Evolutionary conservation across 257 asterid genomes (phyloP), one percentile per base, ranked within the genome.

Genomic region (Solanum ossicruentum): DNA sequence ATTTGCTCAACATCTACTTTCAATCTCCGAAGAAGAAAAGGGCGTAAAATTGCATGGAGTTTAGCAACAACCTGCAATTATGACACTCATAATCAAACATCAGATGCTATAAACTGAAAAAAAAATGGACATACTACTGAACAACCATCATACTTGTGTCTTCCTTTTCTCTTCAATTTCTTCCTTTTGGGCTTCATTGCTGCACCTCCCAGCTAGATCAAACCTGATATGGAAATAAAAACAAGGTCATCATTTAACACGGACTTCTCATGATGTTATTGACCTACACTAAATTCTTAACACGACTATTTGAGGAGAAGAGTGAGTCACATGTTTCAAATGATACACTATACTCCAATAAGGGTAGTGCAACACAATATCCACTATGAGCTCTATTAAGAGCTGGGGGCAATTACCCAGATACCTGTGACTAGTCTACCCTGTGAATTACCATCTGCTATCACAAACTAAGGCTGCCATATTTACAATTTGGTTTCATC

Each of bases 1-100:
- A 91, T 84, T 83, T 86, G 93, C 86, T 97, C 99, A 58, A 97
- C 99, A 81, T 97, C 99, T 65, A 91, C 87, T 90, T 97, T 97
- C 95, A 97, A 83, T 91, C 99, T 93, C 73, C 99, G 97, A 11
- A 97, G 91, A 56, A 97, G 94, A 92, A 97, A 97, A 84, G 99
- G 99, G 39, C 99, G 98, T 88, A 95, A 85, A 86, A 97, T 97
- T 45, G 93, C 93, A 89, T 97, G 99, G 73, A 95, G 98, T 86
- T 97, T 95, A 86, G 95, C 93, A 87, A 97, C 97, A 89, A 97
- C 98, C 99, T 97, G 90, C 89, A 52, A 54, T 52, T 78, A 78
- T 54, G 47, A 16, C 26, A 51, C 17, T 28, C 26, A 17, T 78
- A 52, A 78, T 52, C 65, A 91, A 70, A 88, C 58, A 45, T 49